Base-by-base conservation (phyloP, 2,329 filamentous ascomycete species). In the Thelonectria olida region DNA sequence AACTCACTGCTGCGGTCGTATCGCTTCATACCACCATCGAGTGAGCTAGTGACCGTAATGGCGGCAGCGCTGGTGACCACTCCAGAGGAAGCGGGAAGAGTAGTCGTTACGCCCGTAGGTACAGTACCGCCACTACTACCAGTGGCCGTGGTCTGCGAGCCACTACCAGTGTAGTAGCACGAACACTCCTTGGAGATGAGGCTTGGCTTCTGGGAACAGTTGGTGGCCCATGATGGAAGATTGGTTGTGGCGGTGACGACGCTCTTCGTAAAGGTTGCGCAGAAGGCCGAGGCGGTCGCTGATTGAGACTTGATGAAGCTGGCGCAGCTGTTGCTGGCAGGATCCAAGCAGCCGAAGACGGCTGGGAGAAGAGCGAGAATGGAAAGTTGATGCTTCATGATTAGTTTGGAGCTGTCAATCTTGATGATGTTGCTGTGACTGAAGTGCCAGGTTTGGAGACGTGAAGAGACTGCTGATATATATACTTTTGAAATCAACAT, bases 1-100 rank as follows among this genome's bases (percentile, higher is more conserved):
- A 7, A 58, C 56, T 54, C 12, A 54, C 56, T 48, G 34, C 50
- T 58, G 25, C 56, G 42, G 20, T 58, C 56, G n/a, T 53, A 58
- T 28, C 27, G 13, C 9, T 58, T 58, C 56, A 58, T 58, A 2
- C 56, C 56, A 5, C 56, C 56, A 49, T 58, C 56, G 5, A 53
- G 42, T 5, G 56, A 53, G 19, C 34, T 34, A 9, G 49, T 15
- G 15, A 58, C 49, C 7, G 41, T 41, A n/a, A 58, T 58, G 2
- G 56, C 31, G 5, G 49, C 36, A 7, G 56, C 17, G 15, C 49
- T 53, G 5, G 56, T 39, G 23, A 53, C 49, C 4, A 38, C 49
- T n/a, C 56, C 56, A 9, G 56, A 58, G 12, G 56, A 58, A 19
- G 48, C 42, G 15, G 56, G 56, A 19, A 58, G 56, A 19, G 49